phyloP scores from a whole-genome alignment of 192 early-diverging fungal genomes.

The Coemansia sp. region DNA sequence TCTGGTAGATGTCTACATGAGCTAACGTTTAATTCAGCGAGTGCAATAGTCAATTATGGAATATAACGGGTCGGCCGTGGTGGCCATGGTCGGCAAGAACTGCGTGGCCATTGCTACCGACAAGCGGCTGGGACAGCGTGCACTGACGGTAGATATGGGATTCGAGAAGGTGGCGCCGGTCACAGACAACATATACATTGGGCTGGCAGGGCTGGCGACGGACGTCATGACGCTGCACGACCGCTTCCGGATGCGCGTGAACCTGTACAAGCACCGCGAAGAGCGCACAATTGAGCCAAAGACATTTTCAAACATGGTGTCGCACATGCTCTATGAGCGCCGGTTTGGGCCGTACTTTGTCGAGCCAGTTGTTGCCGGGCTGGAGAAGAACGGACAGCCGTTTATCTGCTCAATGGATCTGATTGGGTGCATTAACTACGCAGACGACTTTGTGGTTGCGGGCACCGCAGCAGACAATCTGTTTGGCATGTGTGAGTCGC shows the following conservation, averaged over 20 bases:
- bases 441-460: conserved; percentile 92
- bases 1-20: neutral
- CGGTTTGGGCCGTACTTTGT: conserved; percentile 97
- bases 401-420: conserved; percentile 94
- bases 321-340: conserved; percentile 90
- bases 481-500: conserved; percentile 94
- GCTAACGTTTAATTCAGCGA: neutral
- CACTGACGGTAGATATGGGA: conserved; percentile 89
- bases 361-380: conserved; percentile 92
- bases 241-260: conserved; percentile 87
- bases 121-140: conserved; percentile 88
- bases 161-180: conserved; percentile 93
- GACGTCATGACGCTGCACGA: conserved; percentile 95
- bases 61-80: conserved; percentile 80
- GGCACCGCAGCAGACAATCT: conserved; percentile 86
- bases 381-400: conserved; percentile 86
- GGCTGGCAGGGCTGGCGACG: conserved; percentile 91
- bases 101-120: conserved; percentile 98
- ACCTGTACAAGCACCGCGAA: conserved; percentile 95
- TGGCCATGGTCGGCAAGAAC: conserved; percentile 97
- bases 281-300: conserved; percentile 94
- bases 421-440: conserved; percentile 91
- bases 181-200: conserved; percentile 83
- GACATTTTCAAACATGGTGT: conserved; percentile 91
- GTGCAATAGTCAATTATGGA: conserved; percentile 27